A percentile compares a stretch with the other conserved stretches of the same genome.
phyloP scores from a whole-genome alignment of 129 eudicot genomes.

The Tanacetum coccineum region DNA sequence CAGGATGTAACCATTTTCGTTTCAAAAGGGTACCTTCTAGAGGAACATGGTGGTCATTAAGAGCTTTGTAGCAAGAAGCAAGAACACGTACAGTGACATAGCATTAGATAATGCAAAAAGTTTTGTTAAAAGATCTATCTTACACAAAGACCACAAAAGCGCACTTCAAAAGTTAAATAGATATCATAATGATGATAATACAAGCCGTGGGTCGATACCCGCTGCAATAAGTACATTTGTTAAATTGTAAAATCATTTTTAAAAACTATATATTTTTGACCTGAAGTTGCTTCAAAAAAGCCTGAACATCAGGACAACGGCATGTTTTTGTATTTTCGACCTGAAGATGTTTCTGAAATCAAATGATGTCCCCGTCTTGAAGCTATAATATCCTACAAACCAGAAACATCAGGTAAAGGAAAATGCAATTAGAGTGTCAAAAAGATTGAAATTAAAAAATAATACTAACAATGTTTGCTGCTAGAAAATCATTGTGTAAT shows the following conservation, averaged over 20 bases:
- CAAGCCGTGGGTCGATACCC: no score
- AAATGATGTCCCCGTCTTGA: background rate
- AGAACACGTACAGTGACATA: conserved; percentile 75
- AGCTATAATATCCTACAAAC: no score
- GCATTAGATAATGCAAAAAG: background rate
- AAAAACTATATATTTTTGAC: conserved; percentile 8
- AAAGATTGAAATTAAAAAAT: no score
- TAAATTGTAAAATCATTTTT: no score
- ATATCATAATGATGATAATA: background rate
- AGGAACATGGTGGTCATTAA: conserved; percentile 86
- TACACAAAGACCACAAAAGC: background rate
- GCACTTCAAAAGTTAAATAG: background rate
- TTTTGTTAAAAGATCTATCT: background rate
- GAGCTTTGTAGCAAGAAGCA: conserved; percentile 97
- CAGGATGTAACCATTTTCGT: conserved; percentile 97
- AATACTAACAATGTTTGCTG: no score
- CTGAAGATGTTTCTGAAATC: background rate
- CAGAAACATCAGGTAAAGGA: no score
- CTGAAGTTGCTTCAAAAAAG: conserved; percentile 61
- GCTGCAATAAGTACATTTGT: no score
- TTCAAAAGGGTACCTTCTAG: conserved; percentile 91
- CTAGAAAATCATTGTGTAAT: no score
- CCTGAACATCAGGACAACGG: conserved; percentile 67
- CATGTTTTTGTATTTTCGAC: background rate
- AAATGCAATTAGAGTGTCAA: no score